A percentile compares a stretch with the other conserved stretches of the same genome.
Evolutionary conservation across 2,329 filamentous ascomycete genomes (phyloP).

Genomic region (Simplicillium sp.): DNA sequence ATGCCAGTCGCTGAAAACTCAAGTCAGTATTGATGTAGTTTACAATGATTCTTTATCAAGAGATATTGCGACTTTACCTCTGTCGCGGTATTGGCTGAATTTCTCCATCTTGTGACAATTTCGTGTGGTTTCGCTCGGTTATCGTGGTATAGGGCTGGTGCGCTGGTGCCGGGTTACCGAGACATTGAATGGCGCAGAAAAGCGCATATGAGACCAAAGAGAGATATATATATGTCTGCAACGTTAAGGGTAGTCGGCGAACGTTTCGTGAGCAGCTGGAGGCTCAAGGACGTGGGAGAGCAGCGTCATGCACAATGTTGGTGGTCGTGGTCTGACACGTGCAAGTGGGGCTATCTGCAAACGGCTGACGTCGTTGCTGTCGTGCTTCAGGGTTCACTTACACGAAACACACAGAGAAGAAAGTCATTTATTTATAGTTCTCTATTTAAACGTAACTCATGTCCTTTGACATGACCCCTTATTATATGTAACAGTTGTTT

Average conservation of each 20-base stretch:
- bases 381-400: no score
- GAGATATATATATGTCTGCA: neutral
- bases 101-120: neutral
- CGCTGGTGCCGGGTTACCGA: neutral
- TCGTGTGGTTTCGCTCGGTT: neutral
- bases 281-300: neutral
- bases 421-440: no score
- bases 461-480: no score
- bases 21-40: neutral
- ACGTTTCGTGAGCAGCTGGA: neutral
- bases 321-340: neutral
- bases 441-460: no score
- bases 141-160: neutral
- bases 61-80: neutral
- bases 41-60: neutral
- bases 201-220: no score
- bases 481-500: no score
- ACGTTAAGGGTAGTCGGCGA: neutral
- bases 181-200: neutral
- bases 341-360: neutral
- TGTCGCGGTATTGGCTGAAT: neutral
- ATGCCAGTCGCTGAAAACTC: slow-evolving; percentile 71
- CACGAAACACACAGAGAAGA: no score
- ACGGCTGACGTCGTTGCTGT: no score
- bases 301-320: neutral